These are phyloP conservation scores for Parietichytrium sp. DNA, from an alignment of 108 stramenopile species.

Conservation along the genomic window DNA sequence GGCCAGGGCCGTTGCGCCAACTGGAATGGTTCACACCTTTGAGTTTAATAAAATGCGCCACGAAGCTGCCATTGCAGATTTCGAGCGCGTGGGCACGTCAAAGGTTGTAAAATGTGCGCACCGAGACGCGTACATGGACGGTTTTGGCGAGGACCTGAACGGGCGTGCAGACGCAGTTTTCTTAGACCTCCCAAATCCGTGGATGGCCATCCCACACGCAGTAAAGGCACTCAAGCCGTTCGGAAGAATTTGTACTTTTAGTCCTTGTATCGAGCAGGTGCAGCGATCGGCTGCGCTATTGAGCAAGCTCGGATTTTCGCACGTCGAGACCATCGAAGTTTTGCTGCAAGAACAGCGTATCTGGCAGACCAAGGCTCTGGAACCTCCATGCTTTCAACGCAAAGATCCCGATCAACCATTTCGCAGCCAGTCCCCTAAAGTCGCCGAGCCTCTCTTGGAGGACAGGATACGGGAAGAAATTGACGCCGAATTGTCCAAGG, in stretches of 20 bases:
- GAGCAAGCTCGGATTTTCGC: slow-evolving; percentile 71
- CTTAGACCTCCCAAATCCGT: slow-evolving; percentile 89
- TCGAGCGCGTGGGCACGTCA: slow-evolving; percentile 42
- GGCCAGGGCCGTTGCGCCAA: slow-evolving; percentile 78
- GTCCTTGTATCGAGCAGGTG: slow-evolving; percentile 92
- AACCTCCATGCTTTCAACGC: not conserved
- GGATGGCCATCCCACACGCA: slow-evolving; percentile 82
- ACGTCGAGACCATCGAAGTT: slow-evolving; percentile 78
- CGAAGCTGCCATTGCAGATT: slow-evolving; percentile 74
- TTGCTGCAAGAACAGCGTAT: slow-evolving; percentile 76
- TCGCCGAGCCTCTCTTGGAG: not conserved
- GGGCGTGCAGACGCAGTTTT: slow-evolving; percentile 79
- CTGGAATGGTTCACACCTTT: slow-evolving; percentile 78
- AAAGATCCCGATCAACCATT: not conserved
- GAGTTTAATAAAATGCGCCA: slow-evolving; percentile 85
- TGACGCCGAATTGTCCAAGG: not conserved
- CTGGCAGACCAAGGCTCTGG: slow-evolving; percentile 49
- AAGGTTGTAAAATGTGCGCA: not conserved
- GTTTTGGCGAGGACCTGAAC: not conserved
- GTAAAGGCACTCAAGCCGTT: slow-evolving; percentile 68
- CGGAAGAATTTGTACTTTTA: slow-evolving; percentile 78
- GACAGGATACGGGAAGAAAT: not conserved
- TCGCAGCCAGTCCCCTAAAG: not conserved
- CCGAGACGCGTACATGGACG: slow-evolving; percentile 2
- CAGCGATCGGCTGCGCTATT: slow-evolving; percentile 69